A percentile compares a stretch with the other conserved stretches of the same genome.
These are phyloP conservation scores for Tephrocybe sp. DNA, from an alignment of 768 basidiomycete species.

Conservation along the genomic window DNA sequence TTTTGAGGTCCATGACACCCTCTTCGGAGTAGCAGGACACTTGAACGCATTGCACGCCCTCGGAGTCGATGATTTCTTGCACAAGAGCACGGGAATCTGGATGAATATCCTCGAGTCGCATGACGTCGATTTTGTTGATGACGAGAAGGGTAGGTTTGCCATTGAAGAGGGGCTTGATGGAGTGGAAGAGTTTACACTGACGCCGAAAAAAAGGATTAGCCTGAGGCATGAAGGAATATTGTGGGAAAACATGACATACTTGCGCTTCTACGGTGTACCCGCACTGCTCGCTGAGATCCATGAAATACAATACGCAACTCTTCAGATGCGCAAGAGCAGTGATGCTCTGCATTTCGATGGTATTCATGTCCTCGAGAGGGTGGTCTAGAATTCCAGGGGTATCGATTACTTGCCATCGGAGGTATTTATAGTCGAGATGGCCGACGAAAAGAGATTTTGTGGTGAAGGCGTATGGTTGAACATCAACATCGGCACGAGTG, in stretches of 20 bases:
- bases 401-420: conserved; percentile 99
- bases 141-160: conserved; percentile 94
- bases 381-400: conserved; percentile 98
- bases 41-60: conserved; percentile 74
- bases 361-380: conserved; percentile 99
- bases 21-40: conserved; percentile 96
- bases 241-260: conserved; percentile 49
- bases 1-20: conserved; percentile 96
- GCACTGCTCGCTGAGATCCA: conserved; percentile 98
- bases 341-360: conserved; percentile 99
- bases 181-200: conserved; percentile 98
- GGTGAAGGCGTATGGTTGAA: conserved; percentile 99
- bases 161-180: conserved; percentile 95
- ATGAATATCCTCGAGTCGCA: conserved; percentile 80
- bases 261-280: conserved; percentile 97
- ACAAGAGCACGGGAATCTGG: conserved; percentile 77
- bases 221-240: no score
- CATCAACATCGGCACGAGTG: conserved; percentile 98
- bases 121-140: conserved; percentile 97
- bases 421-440: conserved; percentile 98
- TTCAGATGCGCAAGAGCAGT: conserved; percentile 97
- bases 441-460: conserved; percentile 99
- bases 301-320: conserved; percentile 94
- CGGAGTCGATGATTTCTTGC: conserved; percentile 79
- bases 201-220: not conserved